A percentile compares a stretch with the other conserved stretches of the same genome.
Evolutionary conservation across 2,329 filamentous ascomycete genomes (phyloP).

Genomic region (Colletotrichum sp.): DNA sequence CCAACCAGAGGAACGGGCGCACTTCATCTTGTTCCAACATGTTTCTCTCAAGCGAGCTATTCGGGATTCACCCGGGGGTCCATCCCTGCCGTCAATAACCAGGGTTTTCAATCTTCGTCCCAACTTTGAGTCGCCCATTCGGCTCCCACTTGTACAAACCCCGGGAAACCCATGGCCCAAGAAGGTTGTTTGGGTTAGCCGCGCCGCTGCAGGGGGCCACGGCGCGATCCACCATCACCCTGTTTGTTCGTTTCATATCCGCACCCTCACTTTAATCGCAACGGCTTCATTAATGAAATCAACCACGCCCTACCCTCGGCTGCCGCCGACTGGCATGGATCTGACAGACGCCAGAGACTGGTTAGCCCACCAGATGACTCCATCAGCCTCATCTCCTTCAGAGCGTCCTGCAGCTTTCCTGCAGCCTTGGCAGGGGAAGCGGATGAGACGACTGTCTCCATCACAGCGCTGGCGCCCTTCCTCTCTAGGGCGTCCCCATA

Average conservation of each 20-base stretch:
- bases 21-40: background rate
- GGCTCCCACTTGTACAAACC: background rate
- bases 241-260: slow-evolving; percentile 13
- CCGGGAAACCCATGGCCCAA: slow-evolving; percentile 3
- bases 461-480: background rate
- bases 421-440: slow-evolving; percentile 16
- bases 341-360: background rate
- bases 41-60: background rate
- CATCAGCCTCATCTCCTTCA: slow-evolving; percentile 15
- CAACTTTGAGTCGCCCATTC: background rate
- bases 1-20: background rate
- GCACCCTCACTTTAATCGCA: slow-evolving; percentile 15
- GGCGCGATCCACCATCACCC: slow-evolving; percentile 4
- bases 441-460: slow-evolving; percentile 14
- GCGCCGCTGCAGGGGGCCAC: slow-evolving; percentile 11
- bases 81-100: background rate
- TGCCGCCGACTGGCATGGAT: slow-evolving; percentile 13
- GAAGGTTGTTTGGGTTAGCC: slow-evolving; percentile 19
- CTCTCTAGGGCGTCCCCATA: background rate
- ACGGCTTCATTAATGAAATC: slow-evolving; percentile 16
- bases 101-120: background rate
- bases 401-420: background rate
- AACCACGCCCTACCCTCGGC: background rate
- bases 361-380: background rate
- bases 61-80: background rate